phyloP scores from a whole-genome alignment of 306 rosid genomes.

The Senna tora region DNA sequence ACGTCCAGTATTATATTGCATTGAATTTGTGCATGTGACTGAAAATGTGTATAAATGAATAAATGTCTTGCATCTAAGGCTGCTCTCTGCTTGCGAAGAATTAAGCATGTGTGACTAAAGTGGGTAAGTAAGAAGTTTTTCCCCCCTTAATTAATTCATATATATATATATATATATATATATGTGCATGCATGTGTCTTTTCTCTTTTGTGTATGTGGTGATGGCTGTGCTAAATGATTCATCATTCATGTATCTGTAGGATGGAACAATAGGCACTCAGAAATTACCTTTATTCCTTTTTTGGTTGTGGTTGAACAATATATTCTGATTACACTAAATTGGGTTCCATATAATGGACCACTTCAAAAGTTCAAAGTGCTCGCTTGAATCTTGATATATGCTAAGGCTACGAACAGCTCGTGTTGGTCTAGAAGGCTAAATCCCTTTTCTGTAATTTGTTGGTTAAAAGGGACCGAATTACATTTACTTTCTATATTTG shows the following conservation, averaged over 20 bases:
- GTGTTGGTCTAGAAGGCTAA: not conserved
- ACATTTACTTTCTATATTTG: not conserved
- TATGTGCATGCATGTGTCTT: not conserved
- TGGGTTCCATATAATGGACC: not conserved
- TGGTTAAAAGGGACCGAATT: not conserved
- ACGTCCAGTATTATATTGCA: too few species aligned
- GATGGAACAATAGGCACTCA: not conserved
- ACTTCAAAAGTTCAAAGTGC: not conserved
- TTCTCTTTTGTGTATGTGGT: not conserved
- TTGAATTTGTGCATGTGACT: not conserved
- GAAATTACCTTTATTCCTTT: not conserved
- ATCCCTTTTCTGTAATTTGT: not conserved
- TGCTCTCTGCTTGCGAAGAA: not conserved
- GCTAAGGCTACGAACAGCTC: not conserved
- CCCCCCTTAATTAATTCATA: not conserved
- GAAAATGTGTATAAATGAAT: not conserved
- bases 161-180: too few species aligned
- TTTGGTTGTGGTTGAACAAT: not conserved
- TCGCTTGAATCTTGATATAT: not conserved
- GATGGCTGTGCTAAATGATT: not conserved
- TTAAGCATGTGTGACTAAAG: too few species aligned
- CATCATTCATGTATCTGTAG: not conserved
- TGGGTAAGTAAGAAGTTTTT: constrained; percentile 8
- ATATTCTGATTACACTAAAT: not conserved
- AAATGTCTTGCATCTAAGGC: constrained; percentile 1